A percentile compares a stretch with the other conserved stretches of the same genome.
Evolutionary conservation across 495 filamentous ascomycete species (phyloP).

Genomic region (Umbilicaria muhlenbergii): DNA sequence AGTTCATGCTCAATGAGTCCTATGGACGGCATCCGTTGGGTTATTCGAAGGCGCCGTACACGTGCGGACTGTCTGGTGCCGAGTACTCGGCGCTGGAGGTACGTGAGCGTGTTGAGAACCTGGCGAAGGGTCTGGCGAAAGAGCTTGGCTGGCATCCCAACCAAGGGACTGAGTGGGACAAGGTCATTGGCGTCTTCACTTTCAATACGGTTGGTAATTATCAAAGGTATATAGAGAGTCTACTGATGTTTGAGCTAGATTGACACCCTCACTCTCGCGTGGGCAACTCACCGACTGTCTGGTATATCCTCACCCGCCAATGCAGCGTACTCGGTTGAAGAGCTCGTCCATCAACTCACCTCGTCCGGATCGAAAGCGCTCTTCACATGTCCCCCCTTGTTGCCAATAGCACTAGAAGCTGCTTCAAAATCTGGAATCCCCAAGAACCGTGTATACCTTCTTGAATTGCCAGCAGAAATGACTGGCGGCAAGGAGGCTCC

Average conservation of each 20-base stretch:
- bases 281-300: constrained; percentile 60
- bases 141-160: constrained; percentile 64
- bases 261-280: constrained; percentile 61
- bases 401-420: constrained; percentile 54
- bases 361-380: constrained; percentile 60
- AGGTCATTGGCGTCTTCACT: constrained; percentile 60
- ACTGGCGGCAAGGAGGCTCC: constrained; percentile 31
- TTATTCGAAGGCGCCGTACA: constrained; percentile 58
- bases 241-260: constrained; percentile 34
- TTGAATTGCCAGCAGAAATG: constrained; percentile 44
- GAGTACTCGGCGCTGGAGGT: constrained; percentile 53
- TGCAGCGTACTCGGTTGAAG: constrained; percentile 59
- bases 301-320: constrained; percentile 71
- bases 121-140: constrained; percentile 57
- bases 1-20: constrained; percentile 66
- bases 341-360: constrained; percentile 66
- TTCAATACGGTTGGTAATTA: constrained; percentile 54
- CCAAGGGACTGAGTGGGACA: constrained; percentile 70
- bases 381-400: constrained; percentile 65
- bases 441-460: constrained; percentile 55
- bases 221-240: neutral
- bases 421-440: constrained; percentile 52
- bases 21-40: constrained; percentile 52
- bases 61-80: constrained; percentile 63
- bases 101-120: constrained; percentile 46